These are phyloP conservation scores for Dimocarpus longan DNA, from an alignment of 345 rosid species.

Conservation along the genomic window DNA sequence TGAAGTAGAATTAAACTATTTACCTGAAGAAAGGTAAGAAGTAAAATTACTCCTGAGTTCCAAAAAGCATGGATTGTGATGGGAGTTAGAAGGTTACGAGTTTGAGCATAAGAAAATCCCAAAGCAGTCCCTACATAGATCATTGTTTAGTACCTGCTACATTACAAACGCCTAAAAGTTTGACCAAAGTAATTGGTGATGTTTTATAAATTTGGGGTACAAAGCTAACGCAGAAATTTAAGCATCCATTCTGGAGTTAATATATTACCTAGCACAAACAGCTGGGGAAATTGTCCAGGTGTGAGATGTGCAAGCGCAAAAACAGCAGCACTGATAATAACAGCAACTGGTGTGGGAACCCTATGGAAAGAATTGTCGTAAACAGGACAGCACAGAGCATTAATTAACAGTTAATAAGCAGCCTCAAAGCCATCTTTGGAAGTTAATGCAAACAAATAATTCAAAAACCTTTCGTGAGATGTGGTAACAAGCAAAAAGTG, in stretches of 20 bases:
- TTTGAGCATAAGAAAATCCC: conserved; percentile 88
- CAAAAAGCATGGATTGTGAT: conserved; percentile 82
- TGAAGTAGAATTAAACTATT: neutral
- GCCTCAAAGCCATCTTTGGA: neutral
- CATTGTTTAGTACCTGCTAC: neutral
- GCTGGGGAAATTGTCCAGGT: conserved; percentile 90
- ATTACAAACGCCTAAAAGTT: neutral
- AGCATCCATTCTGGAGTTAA: neutral
- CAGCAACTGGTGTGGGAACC: conserved; percentile 88
- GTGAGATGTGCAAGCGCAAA: conserved; percentile 93
- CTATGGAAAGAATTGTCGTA: conserved; percentile 35
- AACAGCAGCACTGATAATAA: conserved; percentile 82
- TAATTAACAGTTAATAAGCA: neutral
- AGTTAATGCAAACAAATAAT: neutral
- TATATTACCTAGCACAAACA: conserved; percentile 70
- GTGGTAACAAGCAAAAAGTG: neutral
- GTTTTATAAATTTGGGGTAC: conserved; percentile 5
- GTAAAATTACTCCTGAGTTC: conserved; percentile 84
- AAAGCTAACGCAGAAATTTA: neutral
- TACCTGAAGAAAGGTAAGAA: conserved; percentile 93
- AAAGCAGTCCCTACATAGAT: conserved; percentile 54
- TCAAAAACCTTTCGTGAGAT: neutral
- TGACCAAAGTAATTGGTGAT: neutral
- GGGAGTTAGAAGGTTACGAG: conserved; percentile 82
- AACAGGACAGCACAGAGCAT: neutral